Base-by-base conservation (phyloP, 176 grass and related monocot genomes). In the Oryza meridionalis region DNA sequence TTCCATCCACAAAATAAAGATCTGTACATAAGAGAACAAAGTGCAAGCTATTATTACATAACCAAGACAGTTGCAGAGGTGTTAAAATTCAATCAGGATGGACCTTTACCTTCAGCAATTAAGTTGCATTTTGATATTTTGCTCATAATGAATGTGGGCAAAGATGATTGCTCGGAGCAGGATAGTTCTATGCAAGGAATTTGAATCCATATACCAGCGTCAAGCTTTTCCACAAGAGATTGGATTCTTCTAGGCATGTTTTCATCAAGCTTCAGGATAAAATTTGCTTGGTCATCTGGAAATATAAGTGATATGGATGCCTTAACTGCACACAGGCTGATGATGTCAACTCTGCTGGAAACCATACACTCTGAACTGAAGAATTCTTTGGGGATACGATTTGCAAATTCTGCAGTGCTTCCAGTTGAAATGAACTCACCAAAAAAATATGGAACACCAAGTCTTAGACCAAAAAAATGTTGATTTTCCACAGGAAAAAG, bases 161-260 rank as follows among this genome's bases (percentile, higher is more conserved):
- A 66, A 89, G 77, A 73, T 85, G 82, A 69, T 64, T 88, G 70
- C 82, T 87, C 59, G 3, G 75, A 70, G 71, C 80, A 80, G 59
- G 78, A 55, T 53, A 68, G 67, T 43, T 84, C 80, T 77, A 82
- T 89, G 82, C 67, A 90, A 70, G 96, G 96, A 75, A 95, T 81
- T 83, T 90, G 75, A 82, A 98, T 89, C 93, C 93, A 98, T 77
- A 93, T 75, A 82, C 85, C 85, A 75, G 85, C 82, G 88, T 98
- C 90, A 86, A 98, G 80, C 33, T 89, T 91, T 84, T 86, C 89
- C 79, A 98, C 77, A 82, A 98, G 78, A 83, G 89, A 84, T 47
- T 76, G 79, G 43, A 67, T 89, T 87, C 77, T 88, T 75, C 84
- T 84, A 75, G 85, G 86, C 80, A 86, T 82, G 67, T 88, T 79